These are phyloP conservation scores for Penicillium sp. DNA, from an alignment of 2,329 filamentous ascomycete species.

Conservation along the genomic window DNA sequence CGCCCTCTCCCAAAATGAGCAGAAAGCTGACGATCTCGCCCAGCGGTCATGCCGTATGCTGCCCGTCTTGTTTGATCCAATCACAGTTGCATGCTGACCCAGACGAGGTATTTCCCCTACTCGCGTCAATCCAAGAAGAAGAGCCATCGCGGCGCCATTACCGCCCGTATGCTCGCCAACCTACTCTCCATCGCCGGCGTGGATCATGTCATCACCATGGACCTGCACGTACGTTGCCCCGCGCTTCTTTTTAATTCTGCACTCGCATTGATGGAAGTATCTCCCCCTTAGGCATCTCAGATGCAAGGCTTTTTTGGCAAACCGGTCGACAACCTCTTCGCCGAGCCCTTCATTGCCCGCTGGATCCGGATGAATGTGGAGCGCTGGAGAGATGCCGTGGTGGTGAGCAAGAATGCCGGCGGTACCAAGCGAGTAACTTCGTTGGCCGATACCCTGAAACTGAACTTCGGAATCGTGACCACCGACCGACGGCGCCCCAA, in stretches of 20 bases:
- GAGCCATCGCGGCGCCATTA: constrained; percentile 92
- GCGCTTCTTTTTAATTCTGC: constrained; percentile 1
- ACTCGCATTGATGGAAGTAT: constrained; percentile 14
- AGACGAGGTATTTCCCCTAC: constrained; percentile 83
- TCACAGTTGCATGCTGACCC: constrained; percentile 37
- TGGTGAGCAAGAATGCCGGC: constrained; percentile 96
- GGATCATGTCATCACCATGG: constrained; percentile 95
- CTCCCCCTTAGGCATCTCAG: constrained; percentile 65
- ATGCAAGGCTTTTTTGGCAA: constrained; percentile 99
- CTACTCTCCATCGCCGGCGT: constrained; percentile 89
- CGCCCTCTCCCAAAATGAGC: constrained; percentile 4
- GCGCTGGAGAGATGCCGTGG: constrained; percentile 84
- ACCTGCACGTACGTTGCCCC: constrained; percentile 67
- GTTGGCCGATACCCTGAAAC: constrained; percentile 88
- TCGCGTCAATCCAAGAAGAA: constrained; percentile 99
- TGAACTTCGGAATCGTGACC: constrained; percentile 91
- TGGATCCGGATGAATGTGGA: constrained; percentile 91
- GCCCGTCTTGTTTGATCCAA: constrained; percentile 29
- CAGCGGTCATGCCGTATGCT: constrained; percentile 50
- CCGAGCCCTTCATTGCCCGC: constrained; percentile 88
- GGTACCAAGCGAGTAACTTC: constrained; percentile 97
- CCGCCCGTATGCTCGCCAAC: constrained; percentile 95
- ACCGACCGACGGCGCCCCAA: constrained; percentile 56
- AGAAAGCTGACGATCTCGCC: constrained; percentile 17
- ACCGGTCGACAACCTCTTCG: constrained; percentile 94